These are phyloP conservation scores for Galerina sulciceps DNA, from an alignment of 768 basidiomycete genomes.

Conservation along the genomic window DNA sequence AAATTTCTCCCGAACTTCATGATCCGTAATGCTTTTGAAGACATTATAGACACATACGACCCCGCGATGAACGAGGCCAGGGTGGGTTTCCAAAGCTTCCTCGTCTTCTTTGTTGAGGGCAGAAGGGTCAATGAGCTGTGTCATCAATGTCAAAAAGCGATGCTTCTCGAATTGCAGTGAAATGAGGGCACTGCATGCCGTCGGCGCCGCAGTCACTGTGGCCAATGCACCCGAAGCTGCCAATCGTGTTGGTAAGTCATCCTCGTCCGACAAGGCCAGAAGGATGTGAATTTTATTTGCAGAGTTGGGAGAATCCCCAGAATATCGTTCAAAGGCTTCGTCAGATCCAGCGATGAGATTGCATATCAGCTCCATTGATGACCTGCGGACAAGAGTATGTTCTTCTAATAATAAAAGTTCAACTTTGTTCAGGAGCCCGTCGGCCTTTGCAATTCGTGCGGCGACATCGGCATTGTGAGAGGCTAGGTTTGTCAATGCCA, in stretches of 20 bases:
- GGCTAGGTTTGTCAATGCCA: slow-evolving; percentile 96
- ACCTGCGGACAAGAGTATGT: slow-evolving; percentile 80
- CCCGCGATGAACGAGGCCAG: slow-evolving; percentile 78
- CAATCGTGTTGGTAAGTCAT: slow-evolving; percentile 81
- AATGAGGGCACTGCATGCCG: slow-evolving; percentile 64
- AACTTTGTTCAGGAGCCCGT: slow-evolving; percentile 64
- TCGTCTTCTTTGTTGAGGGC: slow-evolving; percentile 29
- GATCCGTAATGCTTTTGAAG: slow-evolving; percentile 46
- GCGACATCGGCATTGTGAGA: slow-evolving; percentile 73
- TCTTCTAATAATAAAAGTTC: slow-evolving; percentile 84
- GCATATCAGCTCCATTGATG: slow-evolving; percentile 89
- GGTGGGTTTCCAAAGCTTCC: slow-evolving; percentile 43
- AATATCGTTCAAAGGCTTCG: slow-evolving; percentile 74
- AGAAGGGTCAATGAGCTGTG: slow-evolving; percentile 68
- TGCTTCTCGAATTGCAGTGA: slow-evolving; percentile 68
- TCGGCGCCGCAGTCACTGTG: slow-evolving; percentile 65
- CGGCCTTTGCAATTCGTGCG: slow-evolving; percentile 63
- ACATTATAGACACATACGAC: slow-evolving; percentile 77
- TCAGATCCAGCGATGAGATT: slow-evolving; percentile 86
- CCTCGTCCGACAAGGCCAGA: slow-evolving; percentile 83
- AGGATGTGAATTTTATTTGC: slow-evolving; percentile 79
- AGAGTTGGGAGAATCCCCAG: slow-evolving; percentile 43
- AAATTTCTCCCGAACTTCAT: slow-evolving; percentile 43
- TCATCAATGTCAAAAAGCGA: slow-evolving; percentile 67
- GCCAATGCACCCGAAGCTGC: slow-evolving; percentile 95